These are phyloP conservation scores for Cyclostephanos tholiformis DNA, from an alignment of 108 stramenopile species.

Conservation along the genomic window DNA sequence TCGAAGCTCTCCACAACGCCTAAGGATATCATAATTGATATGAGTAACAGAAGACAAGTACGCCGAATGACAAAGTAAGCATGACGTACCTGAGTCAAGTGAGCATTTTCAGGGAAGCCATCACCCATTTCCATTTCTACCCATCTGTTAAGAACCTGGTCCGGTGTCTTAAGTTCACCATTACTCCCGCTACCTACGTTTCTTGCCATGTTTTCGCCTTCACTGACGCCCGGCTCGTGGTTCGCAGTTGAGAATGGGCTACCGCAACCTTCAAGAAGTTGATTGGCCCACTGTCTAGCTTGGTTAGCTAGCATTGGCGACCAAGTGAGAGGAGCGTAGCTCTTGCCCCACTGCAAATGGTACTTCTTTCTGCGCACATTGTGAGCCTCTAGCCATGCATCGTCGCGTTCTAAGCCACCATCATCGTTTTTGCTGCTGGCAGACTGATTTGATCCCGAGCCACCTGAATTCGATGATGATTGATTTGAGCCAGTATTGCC, in stretches of 20 bases:
- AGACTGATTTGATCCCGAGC: neutral
- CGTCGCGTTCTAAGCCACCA: constrained; percentile 8
- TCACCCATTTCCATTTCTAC: constrained; percentile 29
- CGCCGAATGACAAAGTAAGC: neutral
- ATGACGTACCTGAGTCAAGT: constrained; percentile 24
- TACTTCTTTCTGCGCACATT: constrained; percentile 30
- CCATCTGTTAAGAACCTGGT: constrained; percentile 25
- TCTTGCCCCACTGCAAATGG: constrained; percentile 20
- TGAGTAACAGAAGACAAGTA: neutral
- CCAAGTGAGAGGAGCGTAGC: constrained; percentile 38
- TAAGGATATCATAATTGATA: neutral
- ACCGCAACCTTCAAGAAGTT: constrained; percentile 19
- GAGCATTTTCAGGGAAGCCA: constrained; percentile 24
- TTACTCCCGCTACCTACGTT: constrained; percentile 18
- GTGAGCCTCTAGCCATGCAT: constrained; percentile 36
- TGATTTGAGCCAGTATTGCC: neutral
- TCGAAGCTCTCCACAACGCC: constrained; percentile 28
- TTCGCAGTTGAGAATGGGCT: no score
- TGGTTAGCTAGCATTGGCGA: constrained; percentile 5
- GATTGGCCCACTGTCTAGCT: constrained; percentile 19
- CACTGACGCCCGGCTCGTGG: constrained; percentile 14
- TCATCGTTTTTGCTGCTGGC: neutral
- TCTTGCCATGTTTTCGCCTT: constrained; percentile 38
- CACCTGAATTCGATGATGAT: neutral
- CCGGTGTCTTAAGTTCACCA: constrained; percentile 25